Percentiles rank a stretch among this genome's conserved stretches.
These are phyloP conservation scores for Cercospora beticola DNA, from an alignment of 2,329 filamentous ascomycete species.

Conservation along the genomic window DNA sequence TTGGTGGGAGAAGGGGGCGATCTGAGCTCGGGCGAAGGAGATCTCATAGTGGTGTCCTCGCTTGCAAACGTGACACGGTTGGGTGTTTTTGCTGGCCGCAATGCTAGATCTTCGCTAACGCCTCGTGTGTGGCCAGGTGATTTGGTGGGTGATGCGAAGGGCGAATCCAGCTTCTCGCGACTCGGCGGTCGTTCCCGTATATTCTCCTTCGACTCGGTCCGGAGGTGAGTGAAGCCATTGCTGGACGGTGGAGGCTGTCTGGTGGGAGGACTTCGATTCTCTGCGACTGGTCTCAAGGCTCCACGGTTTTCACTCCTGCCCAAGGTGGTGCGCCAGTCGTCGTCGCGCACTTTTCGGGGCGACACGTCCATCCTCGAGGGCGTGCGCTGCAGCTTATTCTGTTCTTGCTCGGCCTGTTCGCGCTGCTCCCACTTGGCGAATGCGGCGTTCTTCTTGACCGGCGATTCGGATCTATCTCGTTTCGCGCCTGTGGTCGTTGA, in stretches of 20 bases:
- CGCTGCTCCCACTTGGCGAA: conserved; percentile 36
- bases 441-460: conserved; percentile 40
- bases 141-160: conserved; percentile 26
- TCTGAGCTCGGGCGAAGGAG: conserved; percentile 6
- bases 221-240: conserved; percentile 22
- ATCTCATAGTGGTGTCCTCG: conserved; percentile 1
- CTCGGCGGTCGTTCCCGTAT: conserved; percentile 25
- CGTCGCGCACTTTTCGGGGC: conserved; percentile 36
- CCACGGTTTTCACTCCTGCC: conserved; percentile 34
- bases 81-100: conserved; percentile 24
- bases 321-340: conserved; percentile 35
- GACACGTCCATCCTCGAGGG: conserved; percentile 33
- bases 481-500: conserved; percentile 28
- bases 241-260: conserved; percentile 7
- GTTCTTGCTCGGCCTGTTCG: conserved; percentile 29
- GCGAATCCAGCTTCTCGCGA: conserved; percentile 18
- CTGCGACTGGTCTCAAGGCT: conserved; percentile 33
- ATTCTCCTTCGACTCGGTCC: conserved; percentile 34
- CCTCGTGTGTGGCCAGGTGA: conserved; percentile 29
- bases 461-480: conserved; percentile 38
- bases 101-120: conserved; percentile 28
- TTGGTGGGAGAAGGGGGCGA: conserved; percentile 32
- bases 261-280: conserved; percentile 31
- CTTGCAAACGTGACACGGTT: conserved; percentile 10
- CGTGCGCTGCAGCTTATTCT: conserved; percentile 20